phyloP scores from a whole-genome alignment of 2,329 filamentous ascomycete genomes.

The Apiospora marii region DNA sequence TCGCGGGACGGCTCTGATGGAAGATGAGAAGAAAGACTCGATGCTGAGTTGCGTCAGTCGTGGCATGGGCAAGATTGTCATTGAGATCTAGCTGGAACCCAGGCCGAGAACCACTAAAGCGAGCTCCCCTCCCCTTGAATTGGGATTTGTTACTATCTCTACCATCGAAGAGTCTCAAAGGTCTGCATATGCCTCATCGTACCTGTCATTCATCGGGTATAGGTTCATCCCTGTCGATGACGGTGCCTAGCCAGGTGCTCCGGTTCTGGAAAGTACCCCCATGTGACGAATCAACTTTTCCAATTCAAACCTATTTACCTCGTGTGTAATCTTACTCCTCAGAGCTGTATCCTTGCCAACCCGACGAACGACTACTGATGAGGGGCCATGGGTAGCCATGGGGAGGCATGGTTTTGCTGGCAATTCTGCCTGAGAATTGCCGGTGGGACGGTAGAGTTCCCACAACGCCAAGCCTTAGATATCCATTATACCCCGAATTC shows the following conservation, averaged over 20 bases:
- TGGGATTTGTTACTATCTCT: background rate
- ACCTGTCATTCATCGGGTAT: background rate
- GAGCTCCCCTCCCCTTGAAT: background rate
- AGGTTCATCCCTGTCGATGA: background rate
- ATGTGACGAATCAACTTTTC: background rate
- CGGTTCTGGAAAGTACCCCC: background rate
- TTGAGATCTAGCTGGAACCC: constrained; percentile 50
- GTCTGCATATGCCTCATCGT: background rate
- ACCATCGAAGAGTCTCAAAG: background rate
- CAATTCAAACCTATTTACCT: background rate
- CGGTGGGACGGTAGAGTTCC: background rate
- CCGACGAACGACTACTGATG: background rate
- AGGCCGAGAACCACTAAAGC: constrained; percentile 32
- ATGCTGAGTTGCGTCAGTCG: constrained; percentile 63
- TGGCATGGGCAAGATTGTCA: constrained; percentile 56
- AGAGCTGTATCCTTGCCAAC: background rate
- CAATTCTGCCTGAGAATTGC: background rate
- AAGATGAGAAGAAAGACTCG: constrained; percentile 51
- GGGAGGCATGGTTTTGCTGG: background rate
- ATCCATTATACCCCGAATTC: constrained; percentile 17
- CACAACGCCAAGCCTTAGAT: background rate
- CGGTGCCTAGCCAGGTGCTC: background rate
- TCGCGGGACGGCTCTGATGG: constrained; percentile 54
- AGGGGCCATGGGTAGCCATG: background rate
- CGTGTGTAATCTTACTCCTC: constrained; percentile 1